Conservation (phyloP, 768 basidiomycete species). For the Dendrothele bispora region DNA sequence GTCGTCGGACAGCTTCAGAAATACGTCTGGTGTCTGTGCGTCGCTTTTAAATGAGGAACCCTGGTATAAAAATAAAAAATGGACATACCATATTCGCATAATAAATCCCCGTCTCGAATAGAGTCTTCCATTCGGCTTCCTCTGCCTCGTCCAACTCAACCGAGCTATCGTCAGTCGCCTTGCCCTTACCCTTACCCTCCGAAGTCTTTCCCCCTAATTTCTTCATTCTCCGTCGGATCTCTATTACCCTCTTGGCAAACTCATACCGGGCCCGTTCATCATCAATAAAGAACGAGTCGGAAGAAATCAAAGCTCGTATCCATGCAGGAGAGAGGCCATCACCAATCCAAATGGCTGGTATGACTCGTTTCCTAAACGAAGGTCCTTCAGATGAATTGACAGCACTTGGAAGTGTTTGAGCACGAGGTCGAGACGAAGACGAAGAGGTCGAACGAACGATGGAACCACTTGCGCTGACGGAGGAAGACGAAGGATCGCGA, state of each 20-base stretch:
- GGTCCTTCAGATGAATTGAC: not conserved
- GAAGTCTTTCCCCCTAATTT: too few species aligned
- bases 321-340: slow-evolving; percentile 74
- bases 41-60: slow-evolving; percentile 9
- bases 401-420: not conserved
- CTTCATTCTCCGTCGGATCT: slow-evolving; percentile 56
- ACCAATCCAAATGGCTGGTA: slow-evolving; percentile 69
- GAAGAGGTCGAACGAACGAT: not conserved
- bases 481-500: slow-evolving; percentile 17
- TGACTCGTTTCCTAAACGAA: slow-evolving; percentile 15
- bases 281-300: slow-evolving; percentile 77
- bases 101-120: slow-evolving; percentile 80
- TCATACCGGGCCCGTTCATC: slow-evolving; percentile 81
- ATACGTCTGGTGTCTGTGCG: slow-evolving; percentile 74
- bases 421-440: not conserved
- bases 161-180: too few species aligned
- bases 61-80: not conserved
- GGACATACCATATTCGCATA: slow-evolving; percentile 80
- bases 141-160: too few species aligned
- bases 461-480: not conserved
- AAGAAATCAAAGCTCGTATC: slow-evolving; percentile 71
- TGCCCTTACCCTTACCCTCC: too few species aligned
- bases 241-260: slow-evolving; percentile 72
- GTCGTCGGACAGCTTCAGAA: slow-evolving; percentile 73
- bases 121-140: slow-evolving; percentile 64